Evolutionary conservation across 179 eudicot species (phyloP).

Genomic region (Actinidia arguta): DNA sequence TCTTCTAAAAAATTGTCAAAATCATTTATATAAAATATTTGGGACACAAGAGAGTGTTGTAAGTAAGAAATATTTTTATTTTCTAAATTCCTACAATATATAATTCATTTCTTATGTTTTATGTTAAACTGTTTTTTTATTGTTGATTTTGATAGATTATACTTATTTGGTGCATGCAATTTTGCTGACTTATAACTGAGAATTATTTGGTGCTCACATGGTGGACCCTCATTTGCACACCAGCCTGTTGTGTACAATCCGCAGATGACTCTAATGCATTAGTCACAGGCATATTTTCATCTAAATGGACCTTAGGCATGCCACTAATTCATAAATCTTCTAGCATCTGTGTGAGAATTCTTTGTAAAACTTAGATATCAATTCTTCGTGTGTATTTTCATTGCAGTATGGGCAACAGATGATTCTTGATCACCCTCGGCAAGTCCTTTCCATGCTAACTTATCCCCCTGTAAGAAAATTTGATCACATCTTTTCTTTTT

Average conservation of each 20-base stretch:
- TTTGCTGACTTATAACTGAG: not conserved
- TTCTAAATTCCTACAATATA: no score
- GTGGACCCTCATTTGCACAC: slow-evolving; percentile 78
- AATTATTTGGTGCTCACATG: slow-evolving; percentile 41
- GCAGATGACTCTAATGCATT: slow-evolving; percentile 67
- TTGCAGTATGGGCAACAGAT: slow-evolving; percentile 95
- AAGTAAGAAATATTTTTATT: no score
- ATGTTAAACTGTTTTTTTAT: no score
- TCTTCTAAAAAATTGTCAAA: no score
- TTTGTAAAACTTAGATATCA: not conserved
- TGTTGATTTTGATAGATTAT: no score
- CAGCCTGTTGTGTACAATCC: slow-evolving; percentile 83
- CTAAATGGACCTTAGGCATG: slow-evolving; percentile 89
- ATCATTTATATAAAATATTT: no score
- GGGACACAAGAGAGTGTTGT: no score
- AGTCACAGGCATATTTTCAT: slow-evolving; percentile 80
- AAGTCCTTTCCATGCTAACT: slow-evolving; percentile 86
- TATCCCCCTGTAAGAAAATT: slow-evolving; percentile 73
- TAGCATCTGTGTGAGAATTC: not conserved
- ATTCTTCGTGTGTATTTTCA: not conserved
- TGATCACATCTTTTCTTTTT: not conserved
- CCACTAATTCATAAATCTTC: not conserved
- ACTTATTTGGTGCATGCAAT: slow-evolving; percentile 1
- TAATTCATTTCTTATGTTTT: no score
- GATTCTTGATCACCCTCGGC: slow-evolving; percentile 91